Conservation (phyloP, 768 basidiomycete genomes). For the Kwoniella sp. region DNA sequence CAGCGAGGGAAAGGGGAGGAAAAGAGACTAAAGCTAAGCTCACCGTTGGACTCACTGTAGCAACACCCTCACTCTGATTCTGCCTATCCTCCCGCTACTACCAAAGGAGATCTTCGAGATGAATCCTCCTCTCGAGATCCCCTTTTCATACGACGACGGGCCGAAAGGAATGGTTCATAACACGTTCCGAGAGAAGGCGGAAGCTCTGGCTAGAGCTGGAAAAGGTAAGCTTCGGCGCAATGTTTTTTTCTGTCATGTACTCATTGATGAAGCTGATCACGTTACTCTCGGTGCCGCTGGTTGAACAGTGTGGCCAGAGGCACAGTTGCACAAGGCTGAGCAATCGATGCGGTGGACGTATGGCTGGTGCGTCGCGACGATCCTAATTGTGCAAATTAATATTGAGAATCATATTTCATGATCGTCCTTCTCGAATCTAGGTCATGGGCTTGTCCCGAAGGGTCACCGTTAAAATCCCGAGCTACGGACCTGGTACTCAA, state of each 20-base stretch:
- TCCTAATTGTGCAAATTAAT: too few relatives aligned
- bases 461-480: conserved; percentile 34
- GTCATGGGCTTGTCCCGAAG: conserved; percentile 46
- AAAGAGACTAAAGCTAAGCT: background rate
- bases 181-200: conserved; percentile 34
- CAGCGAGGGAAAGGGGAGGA: background rate
- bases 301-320: conserved; percentile 36
- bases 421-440: conserved; percentile 7
- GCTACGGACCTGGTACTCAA: conserved; percentile 45
- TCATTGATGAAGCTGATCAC: conserved; percentile 5
- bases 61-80: conserved; percentile 39
- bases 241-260: background rate
- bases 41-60: conserved; percentile 21
- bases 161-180: conserved; percentile 41
- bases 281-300: background rate
- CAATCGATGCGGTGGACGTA: conserved; percentile 46
- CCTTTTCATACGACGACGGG: conserved; percentile 39
- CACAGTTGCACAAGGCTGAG: conserved; percentile 40
- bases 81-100: conserved; percentile 37
- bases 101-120: conserved; percentile 35
- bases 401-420: background rate
- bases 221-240: conserved; percentile 26
- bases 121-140: conserved; percentile 39
- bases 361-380: conserved; percentile 46
- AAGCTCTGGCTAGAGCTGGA: conserved; percentile 33